Conservation (phyloP, 2,329 filamentous ascomycete species). For the Calonectria pauciramosa region DNA sequence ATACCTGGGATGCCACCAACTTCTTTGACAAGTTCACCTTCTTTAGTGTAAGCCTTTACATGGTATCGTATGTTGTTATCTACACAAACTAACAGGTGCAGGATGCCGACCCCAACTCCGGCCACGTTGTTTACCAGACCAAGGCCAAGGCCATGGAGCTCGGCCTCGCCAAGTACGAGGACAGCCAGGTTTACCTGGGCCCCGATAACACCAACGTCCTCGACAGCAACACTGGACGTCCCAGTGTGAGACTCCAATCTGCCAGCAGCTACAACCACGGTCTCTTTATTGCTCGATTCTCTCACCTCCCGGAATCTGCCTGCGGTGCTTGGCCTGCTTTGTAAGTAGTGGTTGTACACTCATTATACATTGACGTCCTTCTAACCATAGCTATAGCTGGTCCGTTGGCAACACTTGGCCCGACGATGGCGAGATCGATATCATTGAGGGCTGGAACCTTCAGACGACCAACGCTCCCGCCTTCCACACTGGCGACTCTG, state of each 20-base stretch:
- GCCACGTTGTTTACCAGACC: conserved; percentile 71
- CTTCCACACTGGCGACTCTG: conserved; percentile 63
- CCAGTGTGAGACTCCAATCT: conserved; percentile 76
- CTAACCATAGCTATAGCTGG: conserved; percentile 53
- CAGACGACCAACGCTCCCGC: conserved; percentile 68
- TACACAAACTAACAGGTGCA: conserved; percentile 29
- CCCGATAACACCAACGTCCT: conserved; percentile 51
- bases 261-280: conserved; percentile 73
- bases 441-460: conserved; percentile 76
- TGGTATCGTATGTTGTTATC: not conserved
- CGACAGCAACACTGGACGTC: conserved; percentile 52
- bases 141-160: conserved; percentile 50
- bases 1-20: conserved; percentile 58
- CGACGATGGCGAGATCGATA: conserved; percentile 73
- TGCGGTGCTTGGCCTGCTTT: conserved; percentile 83
- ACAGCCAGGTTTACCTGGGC: conserved; percentile 55
- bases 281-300: conserved; percentile 78
- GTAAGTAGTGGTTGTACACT: conserved; percentile 51
- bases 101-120: conserved; percentile 71
- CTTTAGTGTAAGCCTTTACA: conserved; percentile 49
- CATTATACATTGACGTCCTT: not conserved
- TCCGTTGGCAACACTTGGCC: conserved; percentile 70
- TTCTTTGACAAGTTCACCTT: conserved; percentile 65
- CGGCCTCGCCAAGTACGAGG: conserved; percentile 51
- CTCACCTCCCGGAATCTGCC: conserved; percentile 74